Percentiles rank a stretch among this genome's conserved stretches.
phyloP scores from a whole-genome alignment of 2,329 filamentous ascomycete species.

The Thermoascus crustaceus region DNA sequence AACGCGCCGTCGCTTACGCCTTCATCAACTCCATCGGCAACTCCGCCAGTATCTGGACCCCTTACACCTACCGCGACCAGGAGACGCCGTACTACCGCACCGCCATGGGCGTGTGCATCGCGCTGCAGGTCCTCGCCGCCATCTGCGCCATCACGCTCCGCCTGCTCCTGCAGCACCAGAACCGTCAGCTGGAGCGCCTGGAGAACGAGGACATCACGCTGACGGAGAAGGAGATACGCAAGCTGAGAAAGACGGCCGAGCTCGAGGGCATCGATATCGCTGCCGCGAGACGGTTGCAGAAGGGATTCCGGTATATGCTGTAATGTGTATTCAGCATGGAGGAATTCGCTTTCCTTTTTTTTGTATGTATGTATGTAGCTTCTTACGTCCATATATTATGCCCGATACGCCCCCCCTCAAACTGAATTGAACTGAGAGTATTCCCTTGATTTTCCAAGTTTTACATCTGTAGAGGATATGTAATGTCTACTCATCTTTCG shows the following conservation, averaged over 20 bases:
- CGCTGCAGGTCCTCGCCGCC: conserved; percentile 28
- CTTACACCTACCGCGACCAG: conserved; percentile 38
- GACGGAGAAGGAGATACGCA: conserved; percentile 40
- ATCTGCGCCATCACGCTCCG: conserved; percentile 30
- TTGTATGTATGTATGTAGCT: too few relatives aligned
- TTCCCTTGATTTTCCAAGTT: too few relatives aligned
- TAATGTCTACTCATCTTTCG: too few relatives aligned
- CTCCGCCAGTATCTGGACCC: conserved; percentile 45
- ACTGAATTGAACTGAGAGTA: too few relatives aligned
- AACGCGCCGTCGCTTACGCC: conserved; percentile 47
- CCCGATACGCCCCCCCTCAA: too few relatives aligned
- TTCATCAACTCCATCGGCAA: conserved; percentile 51
- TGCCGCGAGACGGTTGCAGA: conserved; percentile 44
- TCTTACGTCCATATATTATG: too few relatives aligned
- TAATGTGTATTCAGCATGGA: too few relatives aligned
- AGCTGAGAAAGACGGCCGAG: conserved; percentile 44
- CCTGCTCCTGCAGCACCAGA: conserved; percentile 37
- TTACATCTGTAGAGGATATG: too few relatives aligned
- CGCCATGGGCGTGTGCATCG: conserved; percentile 37
- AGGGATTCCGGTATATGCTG: conserved; percentile 47
- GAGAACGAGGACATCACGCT: conserved; percentile 42
- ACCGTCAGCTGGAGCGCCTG: conserved; percentile 43
- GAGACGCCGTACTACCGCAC: conserved; percentile 34
- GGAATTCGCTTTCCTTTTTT: too few relatives aligned
- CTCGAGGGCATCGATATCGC: conserved; percentile 44